These are phyloP conservation scores for Garcia nutans DNA, from an alignment of 345 rosid genomes.

Conservation along the genomic window DNA sequence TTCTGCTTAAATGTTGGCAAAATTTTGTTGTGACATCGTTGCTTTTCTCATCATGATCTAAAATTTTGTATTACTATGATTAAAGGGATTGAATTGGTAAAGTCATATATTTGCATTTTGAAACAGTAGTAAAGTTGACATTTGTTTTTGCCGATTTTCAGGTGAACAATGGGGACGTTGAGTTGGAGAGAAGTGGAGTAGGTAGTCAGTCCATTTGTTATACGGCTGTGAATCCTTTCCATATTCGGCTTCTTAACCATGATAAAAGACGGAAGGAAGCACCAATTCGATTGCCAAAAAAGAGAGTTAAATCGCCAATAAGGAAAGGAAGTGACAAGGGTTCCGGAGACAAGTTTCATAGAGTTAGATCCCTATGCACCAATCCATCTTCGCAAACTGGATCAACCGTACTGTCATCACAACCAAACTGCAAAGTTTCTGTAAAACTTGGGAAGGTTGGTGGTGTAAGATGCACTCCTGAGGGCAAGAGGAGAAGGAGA, in stretches of 20 bases:
- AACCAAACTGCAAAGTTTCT: slow-evolving; percentile 40
- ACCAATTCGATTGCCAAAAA: slow-evolving; percentile 37
- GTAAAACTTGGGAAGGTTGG: slow-evolving; percentile 46
- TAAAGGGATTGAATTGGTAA: slow-evolving; percentile 1
- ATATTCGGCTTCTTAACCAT: slow-evolving; percentile 45
- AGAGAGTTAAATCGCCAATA: slow-evolving; percentile 60
- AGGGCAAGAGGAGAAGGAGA: slow-evolving; percentile 67
- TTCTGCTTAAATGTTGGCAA: background rate
- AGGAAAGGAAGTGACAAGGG: slow-evolving; percentile 27
- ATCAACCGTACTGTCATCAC: slow-evolving; percentile 31
- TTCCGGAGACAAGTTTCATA: slow-evolving; percentile 15
- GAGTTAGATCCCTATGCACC: slow-evolving; percentile 15
- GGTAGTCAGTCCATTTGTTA: slow-evolving; percentile 51
- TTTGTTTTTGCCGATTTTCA: slow-evolving; percentile 27
- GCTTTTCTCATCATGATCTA: background rate
- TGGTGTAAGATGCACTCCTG: slow-evolving; percentile 56
- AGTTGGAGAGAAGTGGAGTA: slow-evolving; percentile 50
- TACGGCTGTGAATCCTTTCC: slow-evolving; percentile 71
- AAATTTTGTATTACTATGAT: background rate
- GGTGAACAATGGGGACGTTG: slow-evolving; percentile 92
- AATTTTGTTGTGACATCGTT: background rate
- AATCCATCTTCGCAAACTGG: slow-evolving; percentile 27
- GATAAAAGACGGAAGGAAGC: slow-evolving; percentile 29
- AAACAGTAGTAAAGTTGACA: background rate
- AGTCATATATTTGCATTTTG: background rate